Conservation (phyloP, 2,329 filamentous ascomycete genomes). For the Fulvia fulva region DNA sequence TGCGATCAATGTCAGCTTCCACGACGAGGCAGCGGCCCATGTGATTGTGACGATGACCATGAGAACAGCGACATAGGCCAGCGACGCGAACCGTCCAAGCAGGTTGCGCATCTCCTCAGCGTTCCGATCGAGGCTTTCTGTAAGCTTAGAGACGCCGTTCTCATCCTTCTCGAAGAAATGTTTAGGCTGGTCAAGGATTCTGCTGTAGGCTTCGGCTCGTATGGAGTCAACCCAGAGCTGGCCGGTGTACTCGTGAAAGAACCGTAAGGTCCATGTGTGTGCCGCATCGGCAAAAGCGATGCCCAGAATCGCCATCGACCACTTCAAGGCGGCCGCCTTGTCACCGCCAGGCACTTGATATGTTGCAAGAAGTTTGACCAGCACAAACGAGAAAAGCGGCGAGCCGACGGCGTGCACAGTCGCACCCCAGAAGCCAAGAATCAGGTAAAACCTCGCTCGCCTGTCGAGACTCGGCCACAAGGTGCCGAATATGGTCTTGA, state of each 20-base stretch:
- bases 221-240: slow-evolving; percentile 74
- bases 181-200: slow-evolving; percentile 70
- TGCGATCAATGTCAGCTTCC: slow-evolving; percentile 76
- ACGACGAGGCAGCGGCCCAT: slow-evolving; percentile 72
- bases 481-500: slow-evolving; percentile 60
- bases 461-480: slow-evolving; percentile 63
- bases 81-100: slow-evolving; percentile 70
- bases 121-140: slow-evolving; percentile 71
- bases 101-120: slow-evolving; percentile 85
- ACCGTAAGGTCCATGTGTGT: slow-evolving; percentile 63
- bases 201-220: slow-evolving; percentile 62
- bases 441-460: slow-evolving; percentile 51
- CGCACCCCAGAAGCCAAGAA: slow-evolving; percentile 59
- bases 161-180: slow-evolving; percentile 70
- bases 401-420: slow-evolving; percentile 63
- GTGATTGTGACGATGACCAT: slow-evolving; percentile 66
- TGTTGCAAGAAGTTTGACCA: slow-evolving; percentile 67
- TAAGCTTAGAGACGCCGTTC: slow-evolving; percentile 62
- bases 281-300: slow-evolving; percentile 65
- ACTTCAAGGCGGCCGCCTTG: slow-evolving; percentile 52
- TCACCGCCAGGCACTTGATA: slow-evolving; percentile 59
- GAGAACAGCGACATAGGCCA: slow-evolving; percentile 60
- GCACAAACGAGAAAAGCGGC: slow-evolving; percentile 70
- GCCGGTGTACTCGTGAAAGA: slow-evolving; percentile 65
- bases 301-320: slow-evolving; percentile 65